Percentiles rank a stretch among this genome's conserved stretches.
phyloP scores from a whole-genome alignment of 495 filamentous ascomycete genomes.

The Penicillium tannophilum region DNA sequence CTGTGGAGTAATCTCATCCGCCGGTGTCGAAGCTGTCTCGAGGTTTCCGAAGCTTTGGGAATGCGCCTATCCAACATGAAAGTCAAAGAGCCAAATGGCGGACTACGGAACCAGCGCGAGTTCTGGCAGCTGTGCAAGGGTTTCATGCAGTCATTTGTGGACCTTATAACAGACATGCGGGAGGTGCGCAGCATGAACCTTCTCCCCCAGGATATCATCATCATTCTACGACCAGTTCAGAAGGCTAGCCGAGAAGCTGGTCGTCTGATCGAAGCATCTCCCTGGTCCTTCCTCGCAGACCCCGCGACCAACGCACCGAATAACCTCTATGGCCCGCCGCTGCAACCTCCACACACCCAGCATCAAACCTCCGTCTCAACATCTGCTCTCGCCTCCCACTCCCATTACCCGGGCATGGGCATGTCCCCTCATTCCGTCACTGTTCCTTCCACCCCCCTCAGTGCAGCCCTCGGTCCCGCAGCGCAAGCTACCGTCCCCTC shows the following conservation, averaged over 20 bases:
- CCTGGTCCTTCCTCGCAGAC: slow-evolving; percentile 64
- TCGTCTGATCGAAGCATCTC: slow-evolving; percentile 71
- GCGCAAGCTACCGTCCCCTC: slow-evolving; percentile 87
- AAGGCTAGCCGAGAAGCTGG: slow-evolving; percentile 73
- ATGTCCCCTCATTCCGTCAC: slow-evolving; percentile 44
- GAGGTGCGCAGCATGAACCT: slow-evolving; percentile 64
- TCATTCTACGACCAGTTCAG: slow-evolving; percentile 74
- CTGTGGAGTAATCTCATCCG: slow-evolving; percentile 70
- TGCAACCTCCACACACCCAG: slow-evolving; percentile 37
- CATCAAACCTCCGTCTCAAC: slow-evolving; percentile 39
- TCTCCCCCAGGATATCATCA: slow-evolving; percentile 67
- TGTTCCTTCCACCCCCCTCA: slow-evolving; percentile 70
- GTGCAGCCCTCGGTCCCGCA: slow-evolving; percentile 83
- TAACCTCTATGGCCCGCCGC: slow-evolving; percentile 43
- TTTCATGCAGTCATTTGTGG: slow-evolving; percentile 76
- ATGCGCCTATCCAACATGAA: slow-evolving; percentile 74
- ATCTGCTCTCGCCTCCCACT: slow-evolving; percentile 26
- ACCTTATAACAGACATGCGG: slow-evolving; percentile 71
- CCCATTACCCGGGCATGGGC: slow-evolving; percentile 33
- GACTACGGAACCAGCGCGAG: slow-evolving; percentile 68
- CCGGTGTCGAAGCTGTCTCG: slow-evolving; percentile 63
- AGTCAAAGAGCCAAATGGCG: slow-evolving; percentile 72
- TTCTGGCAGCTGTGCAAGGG: slow-evolving; percentile 83
- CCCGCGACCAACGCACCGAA: slow-evolving; percentile 34
- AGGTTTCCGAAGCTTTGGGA: slow-evolving; percentile 68